Evolutionary conservation across 768 basidiomycete species (phyloP).

Genomic region (Clathrus columnatus): DNA sequence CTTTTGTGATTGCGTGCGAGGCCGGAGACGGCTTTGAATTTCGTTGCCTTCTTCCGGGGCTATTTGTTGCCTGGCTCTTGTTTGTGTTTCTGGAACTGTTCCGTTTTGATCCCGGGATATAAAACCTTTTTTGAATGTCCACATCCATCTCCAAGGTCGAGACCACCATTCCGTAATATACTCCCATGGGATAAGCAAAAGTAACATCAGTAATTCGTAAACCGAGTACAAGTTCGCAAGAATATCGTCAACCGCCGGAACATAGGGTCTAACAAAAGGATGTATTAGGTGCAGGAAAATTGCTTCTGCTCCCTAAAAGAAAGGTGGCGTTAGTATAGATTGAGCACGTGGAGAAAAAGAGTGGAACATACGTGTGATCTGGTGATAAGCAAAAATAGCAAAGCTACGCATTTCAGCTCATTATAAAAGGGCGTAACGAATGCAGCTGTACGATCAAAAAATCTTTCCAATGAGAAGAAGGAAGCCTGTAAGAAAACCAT

Average conservation of each 20-base stretch:
- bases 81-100: background rate
- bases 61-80: background rate
- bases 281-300: conserved; percentile 74
- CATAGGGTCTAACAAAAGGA: conserved; percentile 70
- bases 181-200: conserved; percentile 33
- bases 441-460: conserved; percentile 53
- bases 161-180: conserved; percentile 26
- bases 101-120: background rate
- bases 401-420: conserved; percentile 65
- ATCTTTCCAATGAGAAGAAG: conserved; percentile 63
- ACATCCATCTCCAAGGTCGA: background rate
- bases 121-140: background rate
- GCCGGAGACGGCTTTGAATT: conserved; percentile 2
- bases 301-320: conserved; percentile 70
- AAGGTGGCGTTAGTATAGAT: background rate
- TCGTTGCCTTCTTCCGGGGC: background rate
- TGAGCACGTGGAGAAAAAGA: conserved; percentile 1
- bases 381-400: conserved; percentile 68
- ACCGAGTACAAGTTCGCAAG: conserved; percentile 53
- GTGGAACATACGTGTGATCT: conserved; percentile 53
- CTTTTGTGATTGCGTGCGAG: background rate
- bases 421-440: conserved; percentile 78
- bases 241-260: conserved; percentile 50
- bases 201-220: conserved; percentile 49
- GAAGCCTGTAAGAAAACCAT: conserved; percentile 33